Conservation (phyloP, 352 stramenopile genomes). For the Phytopythium vexans region DNA sequence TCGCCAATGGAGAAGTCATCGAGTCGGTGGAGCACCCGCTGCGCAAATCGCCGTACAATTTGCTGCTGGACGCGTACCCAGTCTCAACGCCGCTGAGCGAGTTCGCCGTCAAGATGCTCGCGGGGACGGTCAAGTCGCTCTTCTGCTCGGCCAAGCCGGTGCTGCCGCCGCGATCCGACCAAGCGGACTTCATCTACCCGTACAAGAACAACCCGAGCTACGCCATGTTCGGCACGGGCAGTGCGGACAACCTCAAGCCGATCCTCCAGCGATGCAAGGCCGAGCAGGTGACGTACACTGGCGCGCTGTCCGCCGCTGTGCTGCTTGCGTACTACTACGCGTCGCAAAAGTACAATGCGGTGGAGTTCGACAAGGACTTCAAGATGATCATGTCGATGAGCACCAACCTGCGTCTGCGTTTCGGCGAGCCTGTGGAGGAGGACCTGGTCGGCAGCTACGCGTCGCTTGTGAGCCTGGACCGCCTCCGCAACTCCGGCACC, state of each 20-base stretch:
- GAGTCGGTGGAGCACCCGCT: conserved; percentile 14
- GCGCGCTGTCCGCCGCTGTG: conserved; percentile 20
- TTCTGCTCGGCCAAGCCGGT: conserved; percentile 17
- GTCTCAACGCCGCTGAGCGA: conserved; percentile 13
- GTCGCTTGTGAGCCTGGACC: conserved; percentile 15
- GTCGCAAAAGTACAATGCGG: conserved; percentile 7
- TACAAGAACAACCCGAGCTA: conserved; percentile 23
- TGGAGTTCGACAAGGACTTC: conserved; percentile 15
- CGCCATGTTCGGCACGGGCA: conserved; percentile 22
- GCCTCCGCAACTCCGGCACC: conserved; percentile 19
- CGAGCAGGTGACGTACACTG: conserved; percentile 32
- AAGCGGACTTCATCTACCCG: conserved; percentile 20
- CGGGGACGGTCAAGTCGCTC: conserved; percentile 18
- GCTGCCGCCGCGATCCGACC: conserved; percentile 22
- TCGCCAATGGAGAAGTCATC: conserved; percentile 7
- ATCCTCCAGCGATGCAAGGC: conserved; percentile 20
- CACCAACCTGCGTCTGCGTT: conserved; percentile 17
- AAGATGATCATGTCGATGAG: conserved; percentile 17
- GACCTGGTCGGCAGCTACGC: conserved; percentile 27
- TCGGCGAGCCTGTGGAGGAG: conserved; percentile 13
- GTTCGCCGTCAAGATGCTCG: conserved; percentile 23
- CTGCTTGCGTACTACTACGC: conserved; percentile 19
- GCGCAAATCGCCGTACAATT: conserved; percentile 35
- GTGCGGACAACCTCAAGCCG: conserved; percentile 15
- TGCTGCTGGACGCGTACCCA: conserved; percentile 17